phyloP scores from a whole-genome alignment of 805 yeast species.

The Teunomyces atbi region DNA sequence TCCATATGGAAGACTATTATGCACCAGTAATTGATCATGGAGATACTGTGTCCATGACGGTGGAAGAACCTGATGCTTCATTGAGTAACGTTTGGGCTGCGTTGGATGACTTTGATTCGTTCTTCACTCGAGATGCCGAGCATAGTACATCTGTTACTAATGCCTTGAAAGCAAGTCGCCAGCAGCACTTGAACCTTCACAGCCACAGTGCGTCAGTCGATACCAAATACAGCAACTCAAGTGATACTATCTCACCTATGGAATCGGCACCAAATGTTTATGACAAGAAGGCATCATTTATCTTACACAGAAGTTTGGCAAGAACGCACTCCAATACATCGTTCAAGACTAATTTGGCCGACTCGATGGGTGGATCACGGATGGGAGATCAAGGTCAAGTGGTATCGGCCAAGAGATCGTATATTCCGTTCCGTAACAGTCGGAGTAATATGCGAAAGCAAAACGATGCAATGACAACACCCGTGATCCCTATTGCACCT shows the following conservation, averaged over 20 bases:
- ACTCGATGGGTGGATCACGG: constrained; percentile 43
- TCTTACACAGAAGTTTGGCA: constrained; percentile 69
- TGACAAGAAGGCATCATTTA: constrained; percentile 76
- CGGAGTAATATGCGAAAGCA: constrained; percentile 18
- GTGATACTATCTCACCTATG: constrained; percentile 46
- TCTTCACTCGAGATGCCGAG: constrained; percentile 66
- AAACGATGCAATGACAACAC: constrained; percentile 16
- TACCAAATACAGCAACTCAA: constrained; percentile 51
- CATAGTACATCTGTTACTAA: constrained; percentile 17
- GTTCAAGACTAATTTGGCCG: constrained; percentile 73
- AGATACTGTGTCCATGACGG: constrained; percentile 49
- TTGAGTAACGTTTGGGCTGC: constrained; percentile 92
- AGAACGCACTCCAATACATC: constrained; percentile 74
- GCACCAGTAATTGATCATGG: constrained; percentile 34
- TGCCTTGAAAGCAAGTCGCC: constrained; percentile 15
- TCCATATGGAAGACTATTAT: constrained; percentile 61
- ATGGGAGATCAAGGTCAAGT: constrained; percentile 13
- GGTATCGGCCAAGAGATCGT: constrained; percentile 28
- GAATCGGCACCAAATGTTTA: constrained; percentile 77
- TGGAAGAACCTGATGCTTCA: constrained; percentile 68
- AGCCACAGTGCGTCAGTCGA: constrained; percentile 57
- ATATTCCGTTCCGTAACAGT: constrained; percentile 41
- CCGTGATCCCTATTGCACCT: constrained; percentile 20
- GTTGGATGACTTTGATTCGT: constrained; percentile 82
- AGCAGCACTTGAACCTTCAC: constrained; percentile 24